A percentile compares a stretch with the other conserved stretches of the same genome.
These are phyloP conservation scores for Myxozyma lipomycoides DNA, from an alignment of 805 yeast species.

Conservation along the genomic window DNA sequence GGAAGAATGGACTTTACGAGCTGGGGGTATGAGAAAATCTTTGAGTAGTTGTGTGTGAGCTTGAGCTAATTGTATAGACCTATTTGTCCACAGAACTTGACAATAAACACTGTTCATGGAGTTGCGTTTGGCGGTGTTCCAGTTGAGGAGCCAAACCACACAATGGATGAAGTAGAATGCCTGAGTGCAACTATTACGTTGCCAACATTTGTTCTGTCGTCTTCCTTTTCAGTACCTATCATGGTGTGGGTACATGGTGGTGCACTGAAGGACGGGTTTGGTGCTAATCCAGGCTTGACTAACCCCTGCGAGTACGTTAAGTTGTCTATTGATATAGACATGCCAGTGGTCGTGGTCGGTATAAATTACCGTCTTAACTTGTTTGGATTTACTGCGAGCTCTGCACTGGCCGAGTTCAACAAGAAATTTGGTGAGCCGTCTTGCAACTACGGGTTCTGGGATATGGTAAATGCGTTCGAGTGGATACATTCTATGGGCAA, in stretches of 20 bases:
- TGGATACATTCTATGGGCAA: slow-evolving; percentile 42
- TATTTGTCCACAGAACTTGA: slow-evolving; percentile 12
- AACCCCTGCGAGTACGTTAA: background rate
- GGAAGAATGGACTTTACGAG: slow-evolving; percentile 9
- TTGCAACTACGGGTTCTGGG: background rate
- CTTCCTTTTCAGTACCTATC: background rate
- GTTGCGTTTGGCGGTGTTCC: slow-evolving; percentile 6
- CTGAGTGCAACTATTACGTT: slow-evolving; percentile 11
- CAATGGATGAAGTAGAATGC: slow-evolving; percentile 14
- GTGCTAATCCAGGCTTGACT: slow-evolving; percentile 22
- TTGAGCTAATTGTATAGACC: background rate
- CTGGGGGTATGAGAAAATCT: slow-evolving; percentile 4
- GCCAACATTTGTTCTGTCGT: slow-evolving; percentile 2
- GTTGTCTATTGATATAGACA: background rate
- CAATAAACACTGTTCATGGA: slow-evolving; percentile 5
- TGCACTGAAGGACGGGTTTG: slow-evolving; percentile 40
- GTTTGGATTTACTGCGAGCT: background rate
- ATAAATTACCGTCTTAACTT: slow-evolving; percentile 1
- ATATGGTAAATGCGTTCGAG: slow-evolving; percentile 30
- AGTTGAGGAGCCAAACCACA: background rate
- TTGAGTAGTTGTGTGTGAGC: background rate
- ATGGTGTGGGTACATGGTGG: slow-evolving; percentile 44
- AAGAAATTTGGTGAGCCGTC: background rate
- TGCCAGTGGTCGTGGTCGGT: background rate
- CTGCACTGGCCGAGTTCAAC: background rate